Evolutionary conservation across 805 yeast genomes (phyloP), one percentile per base, ranked within the genome.

Genomic region (Wickerhamomyces hampshirensis): DNA sequence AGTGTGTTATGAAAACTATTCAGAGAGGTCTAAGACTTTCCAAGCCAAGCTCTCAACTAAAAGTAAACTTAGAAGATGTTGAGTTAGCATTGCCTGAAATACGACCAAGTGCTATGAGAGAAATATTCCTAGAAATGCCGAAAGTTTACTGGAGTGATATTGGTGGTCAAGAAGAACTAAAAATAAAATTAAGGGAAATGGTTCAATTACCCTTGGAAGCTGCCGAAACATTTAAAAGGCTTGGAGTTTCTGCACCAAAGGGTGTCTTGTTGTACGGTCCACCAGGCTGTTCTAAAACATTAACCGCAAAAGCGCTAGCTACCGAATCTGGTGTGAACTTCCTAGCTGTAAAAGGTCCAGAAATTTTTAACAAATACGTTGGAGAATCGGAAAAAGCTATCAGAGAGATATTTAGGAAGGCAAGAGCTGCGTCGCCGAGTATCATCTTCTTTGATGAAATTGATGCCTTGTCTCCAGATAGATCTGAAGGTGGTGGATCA

Each of bases 51-150:
- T 45, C 40, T 13, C 38, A 41, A 11, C 35, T 44, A 8, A 39
- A 30, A 28, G 49, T 41, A 10, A 34, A 67, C 1, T 62, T 82
- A 44, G 70, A 63, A 37, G 95, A 91, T 51, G 67, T 91, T n/a
- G 78, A 78, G 33, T 60, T 58, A 16, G 89, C 97, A 0, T 60
- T 88, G 56, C 60, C 77, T 1, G 89, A 84, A n/a, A 77, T 93
- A 2, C 70, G 94, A 34, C 98, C 98, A 2, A 84, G 95, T 41
- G 98, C 98, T 3, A 93, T 93, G 98, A 73, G 96, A 40, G 98
- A 93, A 58, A 85, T 91, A 35, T 81, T 88, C 38, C 65, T 93
- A 34, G 99, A 93, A 51, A 85, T 89, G 75, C 98, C 98, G 8
- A 85, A 86, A 51, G 94, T 89, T 1, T 71, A 75, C 42, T 93